Percentiles rank a stretch among this genome's conserved stretches.
Evolutionary conservation across 208 protist species (phyloP).

Genomic region (Trichomonas vaginalis): DNA sequence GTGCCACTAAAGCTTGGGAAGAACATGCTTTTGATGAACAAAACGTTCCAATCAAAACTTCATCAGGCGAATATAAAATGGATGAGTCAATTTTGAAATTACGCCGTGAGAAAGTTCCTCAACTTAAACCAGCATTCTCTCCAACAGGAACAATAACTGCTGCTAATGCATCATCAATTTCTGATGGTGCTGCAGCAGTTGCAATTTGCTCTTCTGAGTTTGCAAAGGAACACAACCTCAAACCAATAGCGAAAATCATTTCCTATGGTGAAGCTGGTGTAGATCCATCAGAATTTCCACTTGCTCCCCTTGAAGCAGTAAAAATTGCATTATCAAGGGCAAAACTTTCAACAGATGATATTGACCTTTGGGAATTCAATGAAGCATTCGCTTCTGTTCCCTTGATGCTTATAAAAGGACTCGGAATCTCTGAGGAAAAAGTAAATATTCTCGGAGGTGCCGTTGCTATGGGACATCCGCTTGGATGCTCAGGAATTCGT

Average conservation of each 20-base stretch:
- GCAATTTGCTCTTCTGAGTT: slow-evolving; percentile 53
- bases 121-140: slow-evolving; percentile 61
- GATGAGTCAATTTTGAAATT: slow-evolving; percentile 67
- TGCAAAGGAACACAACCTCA: slow-evolving; percentile 56
- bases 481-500: slow-evolving; percentile 54
- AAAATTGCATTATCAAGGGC: slow-evolving; percentile 52
- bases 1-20: slow-evolving; percentile 46
- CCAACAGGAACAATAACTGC: slow-evolving; percentile 65
- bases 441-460: slow-evolving; percentile 79
- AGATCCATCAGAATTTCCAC: slow-evolving; percentile 65
- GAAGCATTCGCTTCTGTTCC: slow-evolving; percentile 84
- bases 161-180: slow-evolving; percentile 62
- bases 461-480: slow-evolving; percentile 72
- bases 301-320: slow-evolving; percentile 61
- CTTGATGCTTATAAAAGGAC: slow-evolving; percentile 56
- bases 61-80: slow-evolving; percentile 33
- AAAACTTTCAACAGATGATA: neutral
- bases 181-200: slow-evolving; percentile 64
- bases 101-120: slow-evolving; percentile 56
- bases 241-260: slow-evolving; percentile 52
- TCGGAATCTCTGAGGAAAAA: slow-evolving; percentile 48
- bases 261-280: slow-evolving; percentile 52
- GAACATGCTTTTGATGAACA: slow-evolving; percentile 62
- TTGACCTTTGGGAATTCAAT: slow-evolving; percentile 57
- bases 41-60: slow-evolving; percentile 60